Evolutionary conservation across 495 filamentous ascomycete genomes (phyloP).

Genomic region (Mytilinidion resinicola): DNA sequence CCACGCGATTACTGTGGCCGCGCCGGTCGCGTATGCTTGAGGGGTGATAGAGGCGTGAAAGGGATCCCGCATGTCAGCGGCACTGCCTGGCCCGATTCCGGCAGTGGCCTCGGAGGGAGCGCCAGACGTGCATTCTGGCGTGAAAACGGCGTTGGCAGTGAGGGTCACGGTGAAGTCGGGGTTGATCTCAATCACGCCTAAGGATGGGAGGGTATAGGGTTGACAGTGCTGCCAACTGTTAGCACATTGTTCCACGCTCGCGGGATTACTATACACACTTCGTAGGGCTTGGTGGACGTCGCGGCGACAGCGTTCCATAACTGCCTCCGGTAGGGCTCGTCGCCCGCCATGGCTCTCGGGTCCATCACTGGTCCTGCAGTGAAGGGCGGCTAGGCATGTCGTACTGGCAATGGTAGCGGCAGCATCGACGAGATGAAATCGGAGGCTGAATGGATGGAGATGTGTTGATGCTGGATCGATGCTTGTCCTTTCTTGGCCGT

Average conservation of each 20-base stretch:
- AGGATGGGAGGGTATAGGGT: constrained; percentile 37
- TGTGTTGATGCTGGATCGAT: neutral
- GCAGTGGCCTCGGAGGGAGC: constrained; percentile 6
- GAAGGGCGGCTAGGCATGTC: neutral
- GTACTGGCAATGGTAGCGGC: neutral
- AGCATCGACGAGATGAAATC: neutral
- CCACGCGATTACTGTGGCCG: constrained; percentile 85
- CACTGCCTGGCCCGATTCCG: constrained; percentile 24
- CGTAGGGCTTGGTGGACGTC: neutral
- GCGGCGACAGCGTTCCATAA: constrained; percentile 1
- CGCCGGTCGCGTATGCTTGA: constrained; percentile 84
- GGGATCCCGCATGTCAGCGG: constrained; percentile 64
- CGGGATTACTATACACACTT: neutral
- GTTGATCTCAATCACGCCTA: constrained; percentile 33
- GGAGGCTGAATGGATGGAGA: neutral
- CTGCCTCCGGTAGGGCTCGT: neutral
- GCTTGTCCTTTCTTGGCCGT: constrained; percentile 2
- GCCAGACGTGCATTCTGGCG: constrained; percentile 34
- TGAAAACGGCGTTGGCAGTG: constrained; percentile 34
- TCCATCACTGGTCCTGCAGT: neutral
- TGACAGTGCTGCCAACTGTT: constrained; percentile 31
- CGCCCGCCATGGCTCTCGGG: neutral
- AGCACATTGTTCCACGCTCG: neutral
- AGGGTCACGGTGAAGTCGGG: constrained; percentile 34
- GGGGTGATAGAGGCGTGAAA: constrained; percentile 91